A percentile compares a stretch with the other conserved stretches of the same genome.
Evolutionary conservation across 345 rosid genomes (phyloP).

Genomic region (Rhodomyrtus tomentosa): DNA sequence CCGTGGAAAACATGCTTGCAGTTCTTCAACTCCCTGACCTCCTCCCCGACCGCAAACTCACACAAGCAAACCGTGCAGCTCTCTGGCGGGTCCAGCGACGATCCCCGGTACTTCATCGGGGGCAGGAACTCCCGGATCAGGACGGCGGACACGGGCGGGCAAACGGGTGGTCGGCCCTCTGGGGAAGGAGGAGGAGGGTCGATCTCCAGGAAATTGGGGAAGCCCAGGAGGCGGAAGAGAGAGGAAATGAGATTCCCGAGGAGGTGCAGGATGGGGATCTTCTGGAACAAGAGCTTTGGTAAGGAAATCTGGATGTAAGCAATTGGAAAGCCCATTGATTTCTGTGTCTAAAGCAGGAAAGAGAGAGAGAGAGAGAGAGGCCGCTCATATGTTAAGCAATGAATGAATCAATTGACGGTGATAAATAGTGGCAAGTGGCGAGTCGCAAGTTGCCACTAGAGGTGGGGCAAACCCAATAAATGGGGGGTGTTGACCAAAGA

Average conservation of each 20-base stretch:
- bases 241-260: slow-evolving; percentile 39
- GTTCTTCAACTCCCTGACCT: slow-evolving; percentile 70
- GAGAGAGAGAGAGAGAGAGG: not conserved
- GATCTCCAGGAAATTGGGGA: slow-evolving; percentile 65
- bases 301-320: slow-evolving; percentile 69
- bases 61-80: slow-evolving; percentile 80
- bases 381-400: too few species aligned
- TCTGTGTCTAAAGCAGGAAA: not conserved
- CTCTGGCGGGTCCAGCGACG: slow-evolving; percentile 38
- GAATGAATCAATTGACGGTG: too few species aligned
- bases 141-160: slow-evolving; percentile 52
- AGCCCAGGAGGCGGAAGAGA: slow-evolving; percentile 48
- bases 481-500: too few species aligned
- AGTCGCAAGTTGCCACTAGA: too few species aligned
- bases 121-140: slow-evolving; percentile 82
- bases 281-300: slow-evolving; percentile 66
- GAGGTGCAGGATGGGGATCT: slow-evolving; percentile 57
- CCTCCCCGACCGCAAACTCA: slow-evolving; percentile 67
- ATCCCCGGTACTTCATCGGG: slow-evolving; percentile 46
- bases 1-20: slow-evolving; percentile 79
- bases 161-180: not conserved
- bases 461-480: too few species aligned
- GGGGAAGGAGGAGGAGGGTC: slow-evolving; percentile 46
- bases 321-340: slow-evolving; percentile 76
- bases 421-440: too few species aligned